Evolutionary conservation across 2,329 filamentous ascomycete species (phyloP), one percentile per base, ranked within the genome.

Genomic region (Colletotrichum simmondsii): DNA sequence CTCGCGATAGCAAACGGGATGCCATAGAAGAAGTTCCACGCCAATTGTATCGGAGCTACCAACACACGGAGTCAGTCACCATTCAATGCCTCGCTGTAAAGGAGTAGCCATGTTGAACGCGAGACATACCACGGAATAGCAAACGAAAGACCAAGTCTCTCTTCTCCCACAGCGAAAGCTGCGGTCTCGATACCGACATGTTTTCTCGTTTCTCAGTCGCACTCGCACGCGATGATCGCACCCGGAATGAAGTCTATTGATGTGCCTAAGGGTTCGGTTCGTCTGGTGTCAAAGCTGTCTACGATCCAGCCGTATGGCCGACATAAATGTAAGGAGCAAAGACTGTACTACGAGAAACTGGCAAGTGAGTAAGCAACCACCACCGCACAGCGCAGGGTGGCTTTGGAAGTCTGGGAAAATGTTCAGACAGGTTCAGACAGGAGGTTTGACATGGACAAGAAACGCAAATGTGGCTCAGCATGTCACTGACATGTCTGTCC

Each of bases 141-240:
- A 74, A 22, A 24, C 75, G 74, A 16, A 71, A 30, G 2, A 70
- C 22, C 56, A 78, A 24, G 19, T 59, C 58, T 14, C 75, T 24
- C 22, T 66, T 75, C 65, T 78, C 77, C 14, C 70, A 42, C 30
- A 75, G 49, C 16, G 75, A 77, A 28, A 78, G 71, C 26, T 68
- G 65, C n/a, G 76, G 77, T 52, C 76, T 77, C 5, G 60, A 32
- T 8, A 35, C 66, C 22, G 56, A 16, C 71, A 73, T 73, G 3
- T 49, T 71, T 35, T 35, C 32, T 35, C 11, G 37, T 37, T 42
- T 1, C n/a, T 24, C 54, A 6, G 52, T 49, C 42, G 42, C 37
- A 42, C 37, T 63, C 28, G 49, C 5, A n/a, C 52, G 24, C n/a
- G 28, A 53, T 53, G 7, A 7, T 37, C 24, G 22, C 61, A n/a